Base-by-base conservation (phyloP, 345 rosid species). In the Noccaea caerulescens region DNA sequence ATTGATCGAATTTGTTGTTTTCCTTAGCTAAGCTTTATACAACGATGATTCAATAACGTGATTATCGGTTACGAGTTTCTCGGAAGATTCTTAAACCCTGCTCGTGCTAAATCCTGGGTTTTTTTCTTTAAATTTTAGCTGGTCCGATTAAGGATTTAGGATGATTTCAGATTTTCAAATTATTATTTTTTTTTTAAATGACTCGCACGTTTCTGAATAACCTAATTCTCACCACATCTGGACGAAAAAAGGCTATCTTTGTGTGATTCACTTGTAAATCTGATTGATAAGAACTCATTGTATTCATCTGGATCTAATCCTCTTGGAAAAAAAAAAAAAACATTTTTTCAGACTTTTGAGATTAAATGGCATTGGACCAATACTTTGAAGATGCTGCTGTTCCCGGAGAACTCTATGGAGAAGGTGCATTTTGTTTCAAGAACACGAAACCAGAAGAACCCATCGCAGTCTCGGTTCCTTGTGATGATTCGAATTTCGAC, bases 401-500 rank as follows among this genome's bases (percentile, higher is more conserved):
- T 34, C 76, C 10, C n/a, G 72, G 69, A 30, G 73, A 71, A 37
- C 76, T 77, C n/a, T 41, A 72, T 16, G 79, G 76, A 63, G 81
- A 58, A 56, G 78, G 77, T 32, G 78, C 79, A 67, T 75, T 66
- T 46, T 46, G 66, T 69, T 55, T 61, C 37, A 71, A 69, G 16
- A 77, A 80, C 10, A 71, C 57, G 53, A 73, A 77, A 75, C 73
- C 71, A 6, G 52, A 57, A 6, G 52, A 57, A 1, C 36, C 63
- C 0, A 39, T 52, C 59, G 7, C 61, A 18, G 51, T 66, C 34
- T 58, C 66, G 8, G 77, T 23, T 49, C 66, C 81, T 43, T 76
- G 74, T 27, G 77, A 72, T 62, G 81, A 79, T 9, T 70, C 77
- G 9, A 79, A 84, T 39, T 87, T 90, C 16, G 92, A 88, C 30